Conservation (phyloP, 495 filamentous ascomycete species). For the Pyronema domesticum region DNA sequence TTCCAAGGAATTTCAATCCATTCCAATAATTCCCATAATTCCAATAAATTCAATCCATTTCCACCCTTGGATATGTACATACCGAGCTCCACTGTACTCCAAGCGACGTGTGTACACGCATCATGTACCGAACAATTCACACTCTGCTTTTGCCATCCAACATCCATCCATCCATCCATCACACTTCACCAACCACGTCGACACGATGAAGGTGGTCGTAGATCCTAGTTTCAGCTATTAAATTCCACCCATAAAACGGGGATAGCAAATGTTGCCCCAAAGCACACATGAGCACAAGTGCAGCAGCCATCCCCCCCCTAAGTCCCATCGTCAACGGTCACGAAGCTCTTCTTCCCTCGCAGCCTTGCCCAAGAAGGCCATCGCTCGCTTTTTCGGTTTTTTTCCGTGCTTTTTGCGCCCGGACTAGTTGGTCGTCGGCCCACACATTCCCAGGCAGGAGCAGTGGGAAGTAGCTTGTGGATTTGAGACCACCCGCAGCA, state of each 20-base stretch:
- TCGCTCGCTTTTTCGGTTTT: background rate
- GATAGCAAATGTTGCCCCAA: background rate
- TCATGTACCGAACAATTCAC: background rate
- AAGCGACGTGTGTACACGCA: no score
- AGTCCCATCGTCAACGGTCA: background rate
- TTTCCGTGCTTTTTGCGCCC: background rate
- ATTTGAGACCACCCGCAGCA: no score
- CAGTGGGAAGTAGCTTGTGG: background rate
- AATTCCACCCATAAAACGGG: background rate
- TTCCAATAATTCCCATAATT: no score
- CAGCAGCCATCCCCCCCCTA: background rate
- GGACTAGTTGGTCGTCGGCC: background rate
- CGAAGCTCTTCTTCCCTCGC: background rate
- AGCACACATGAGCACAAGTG: background rate
- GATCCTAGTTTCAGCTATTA: background rate
- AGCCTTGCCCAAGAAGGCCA: background rate
- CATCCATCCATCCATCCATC: no score
- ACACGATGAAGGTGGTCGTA: background rate
- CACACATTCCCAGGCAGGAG: background rate
- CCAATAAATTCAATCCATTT: no score
- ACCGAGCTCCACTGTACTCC: no score
- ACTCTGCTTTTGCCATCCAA: background rate
- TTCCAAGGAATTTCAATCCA: no score
- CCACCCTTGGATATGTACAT: no score
- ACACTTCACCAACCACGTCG: background rate